Evolutionary conservation across 441 rosid species (phyloP), one percentile per base, ranked within the genome.

Genomic region (Capsella rubella): DNA sequence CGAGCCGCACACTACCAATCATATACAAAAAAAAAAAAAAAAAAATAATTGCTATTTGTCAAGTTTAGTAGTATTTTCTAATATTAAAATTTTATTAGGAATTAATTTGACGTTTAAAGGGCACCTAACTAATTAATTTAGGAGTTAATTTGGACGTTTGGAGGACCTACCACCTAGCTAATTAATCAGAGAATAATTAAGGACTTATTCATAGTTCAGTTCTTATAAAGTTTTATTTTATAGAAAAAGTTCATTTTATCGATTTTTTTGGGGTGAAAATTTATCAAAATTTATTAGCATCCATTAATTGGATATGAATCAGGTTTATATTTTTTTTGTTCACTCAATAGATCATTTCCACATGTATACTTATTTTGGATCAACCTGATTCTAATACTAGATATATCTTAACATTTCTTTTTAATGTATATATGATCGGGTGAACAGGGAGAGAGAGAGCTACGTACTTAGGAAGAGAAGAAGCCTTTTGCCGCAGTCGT

Each of bases 401-500:
- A 52, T 25, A 31, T 34, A 12, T 9, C 25, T 15, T 8, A 11
- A 32, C 27, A 10, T 4, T 2, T 9, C 31, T 15, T 3, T 39
- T 32, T 29, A 54, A 29, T 1, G 10, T 16, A 16, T 47, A 16
- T 47, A 16, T 6, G 28, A 42, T 7, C 5, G 3, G 14, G 61
- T 13, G 14, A 12, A 13, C 15, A 40, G 4, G 6, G 46, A 34
- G 8, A 34, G 8, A 34, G 6, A 50, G 1, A 39, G 18, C 25
- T 45, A 25, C 56, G 21, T 81, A 86, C 93, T 83, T 86, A 42
- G 90, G 78, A 51, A 82, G 88, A 55, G 83, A 76, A 67, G 89
- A 80, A 58, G 89, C 94, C 64, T 86, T 92, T 75, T 84, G 83
- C 73, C 97, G 82, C 86, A 92, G 85, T 64, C 86, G 74, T 77